Conservation (phyloP, 768 basidiomycete species). For the Mycena capillaripes region DNA sequence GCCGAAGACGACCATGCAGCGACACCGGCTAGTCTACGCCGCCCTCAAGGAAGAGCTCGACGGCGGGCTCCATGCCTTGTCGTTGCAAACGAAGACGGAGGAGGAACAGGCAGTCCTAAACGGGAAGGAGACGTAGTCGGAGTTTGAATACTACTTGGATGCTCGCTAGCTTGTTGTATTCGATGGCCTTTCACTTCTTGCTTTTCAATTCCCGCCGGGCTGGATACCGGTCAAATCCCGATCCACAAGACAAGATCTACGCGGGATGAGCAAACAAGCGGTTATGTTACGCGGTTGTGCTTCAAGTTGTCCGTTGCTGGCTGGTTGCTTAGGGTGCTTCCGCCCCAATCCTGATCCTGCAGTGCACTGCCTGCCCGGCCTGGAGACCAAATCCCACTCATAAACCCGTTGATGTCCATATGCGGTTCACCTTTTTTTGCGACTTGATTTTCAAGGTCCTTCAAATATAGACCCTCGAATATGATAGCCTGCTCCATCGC, state of each 20-base stretch:
- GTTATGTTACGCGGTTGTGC: conserved; percentile 27
- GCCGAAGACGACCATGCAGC: conserved; percentile 77
- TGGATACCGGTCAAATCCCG: conserved; percentile 24
- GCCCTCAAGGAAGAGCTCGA: conserved; percentile 79
- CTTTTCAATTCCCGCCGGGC: neutral
- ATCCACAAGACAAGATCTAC: conserved; percentile 26
- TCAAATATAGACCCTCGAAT: conserved; percentile 28
- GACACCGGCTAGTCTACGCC: conserved; percentile 85
- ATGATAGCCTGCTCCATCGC: conserved; percentile 29
- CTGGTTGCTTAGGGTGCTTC: conserved; percentile 36
- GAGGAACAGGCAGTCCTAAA: conserved; percentile 53
- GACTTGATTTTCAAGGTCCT: conserved; percentile 11
- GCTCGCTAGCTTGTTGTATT: neutral
- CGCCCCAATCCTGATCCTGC: conserved; percentile 34
- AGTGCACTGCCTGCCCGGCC: conserved; percentile 29
- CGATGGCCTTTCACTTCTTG: neutral
- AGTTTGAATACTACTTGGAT: conserved; percentile 10
- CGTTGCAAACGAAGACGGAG: conserved; percentile 79
- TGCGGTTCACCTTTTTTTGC: conserved; percentile 21
- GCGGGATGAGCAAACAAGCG: neutral
- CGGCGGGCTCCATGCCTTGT: conserved; percentile 82
- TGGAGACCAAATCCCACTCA: conserved; percentile 26
- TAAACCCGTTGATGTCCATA: conserved; percentile 30
- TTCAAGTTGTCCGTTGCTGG: conserved; percentile 15
- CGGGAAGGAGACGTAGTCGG: neutral